Conservation (phyloP, 2,329 filamentous ascomycete genomes). For the Xylaria multiplex region DNA sequence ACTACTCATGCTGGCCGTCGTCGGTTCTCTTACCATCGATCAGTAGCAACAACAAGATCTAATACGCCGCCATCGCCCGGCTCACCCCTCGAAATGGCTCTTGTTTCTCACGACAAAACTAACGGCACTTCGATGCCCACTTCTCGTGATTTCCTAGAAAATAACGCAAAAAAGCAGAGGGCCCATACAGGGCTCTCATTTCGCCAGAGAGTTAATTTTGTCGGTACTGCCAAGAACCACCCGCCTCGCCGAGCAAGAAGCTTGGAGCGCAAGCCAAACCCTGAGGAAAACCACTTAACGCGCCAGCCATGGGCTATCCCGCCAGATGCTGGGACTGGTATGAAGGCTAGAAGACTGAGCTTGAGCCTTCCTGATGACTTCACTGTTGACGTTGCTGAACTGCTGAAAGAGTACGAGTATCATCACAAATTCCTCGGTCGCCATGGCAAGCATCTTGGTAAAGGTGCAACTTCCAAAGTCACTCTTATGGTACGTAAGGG, state of each 20-base stretch:
- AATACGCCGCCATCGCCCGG: constrained; percentile 51
- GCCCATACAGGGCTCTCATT: constrained; percentile 62
- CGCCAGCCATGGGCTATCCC: constrained; percentile 67
- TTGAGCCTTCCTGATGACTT: constrained; percentile 79
- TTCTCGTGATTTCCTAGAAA: constrained; percentile 57
- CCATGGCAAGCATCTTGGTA: constrained; percentile 79
- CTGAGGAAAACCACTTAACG: constrained; percentile 51
- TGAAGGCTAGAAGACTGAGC: constrained; percentile 82
- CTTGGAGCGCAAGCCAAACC: constrained; percentile 47
- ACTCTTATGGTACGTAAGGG: constrained; percentile 81
- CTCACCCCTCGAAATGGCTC: constrained; percentile 44
- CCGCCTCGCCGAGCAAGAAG: constrained; percentile 44
- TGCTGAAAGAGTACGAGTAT: constrained; percentile 76
- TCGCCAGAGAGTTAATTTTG: constrained; percentile 61
- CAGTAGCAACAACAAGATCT: constrained; percentile 46
- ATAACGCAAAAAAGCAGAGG: constrained; percentile 61
- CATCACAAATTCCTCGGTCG: constrained; percentile 76
- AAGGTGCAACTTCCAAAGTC: constrained; percentile 84
- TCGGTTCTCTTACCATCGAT: constrained; percentile 49
- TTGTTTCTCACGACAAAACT: constrained; percentile 39
- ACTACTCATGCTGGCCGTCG: constrained; percentile 40
- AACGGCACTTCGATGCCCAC: constrained; percentile 51
- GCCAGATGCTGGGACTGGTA: constrained; percentile 75
- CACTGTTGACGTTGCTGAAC: constrained; percentile 73
- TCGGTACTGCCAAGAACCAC: constrained; percentile 42